phyloP scores from a whole-genome alignment of 495 filamentous ascomycete genomes.

The Neurospora sp. region DNA sequence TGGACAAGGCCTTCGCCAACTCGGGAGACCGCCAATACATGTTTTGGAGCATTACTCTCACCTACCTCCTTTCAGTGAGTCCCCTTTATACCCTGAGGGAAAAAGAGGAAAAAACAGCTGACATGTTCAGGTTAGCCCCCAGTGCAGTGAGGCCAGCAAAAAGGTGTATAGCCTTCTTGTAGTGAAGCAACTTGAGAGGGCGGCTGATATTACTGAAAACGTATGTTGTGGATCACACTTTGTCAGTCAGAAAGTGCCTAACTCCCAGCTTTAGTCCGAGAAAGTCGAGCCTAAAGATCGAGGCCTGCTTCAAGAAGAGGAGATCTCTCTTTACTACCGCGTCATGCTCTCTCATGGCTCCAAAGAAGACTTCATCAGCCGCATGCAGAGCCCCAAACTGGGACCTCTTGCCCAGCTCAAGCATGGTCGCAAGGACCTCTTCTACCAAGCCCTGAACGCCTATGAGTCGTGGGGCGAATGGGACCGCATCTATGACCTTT shows the following conservation, averaged over 20 bases:
- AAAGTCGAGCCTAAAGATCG: constrained; percentile 17
- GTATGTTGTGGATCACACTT: constrained; percentile 10
- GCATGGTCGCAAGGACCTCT: constrained; percentile 22
- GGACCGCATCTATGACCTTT: constrained; percentile 24
- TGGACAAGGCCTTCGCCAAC: constrained; percentile 31
- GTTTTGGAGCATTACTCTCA: constrained; percentile 35
- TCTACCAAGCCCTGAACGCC: constrained; percentile 17
- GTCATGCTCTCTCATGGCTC: constrained; percentile 19
- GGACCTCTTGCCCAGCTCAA: constrained; percentile 21
- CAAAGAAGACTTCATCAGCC: constrained; percentile 19
- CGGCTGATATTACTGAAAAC: constrained; percentile 29
- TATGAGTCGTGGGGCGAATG: constrained; percentile 23
- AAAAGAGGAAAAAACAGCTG: constrained; percentile 1
- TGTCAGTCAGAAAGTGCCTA: not conserved
- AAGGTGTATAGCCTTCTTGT: constrained; percentile 33
- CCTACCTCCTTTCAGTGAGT: constrained; percentile 35
- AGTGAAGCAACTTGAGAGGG: constrained; percentile 31
- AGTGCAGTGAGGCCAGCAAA: constrained; percentile 24
- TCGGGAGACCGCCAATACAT: constrained; percentile 27
- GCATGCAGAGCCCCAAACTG: constrained; percentile 17
- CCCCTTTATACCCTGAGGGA: not conserved
- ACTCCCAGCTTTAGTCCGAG: constrained; percentile 8
- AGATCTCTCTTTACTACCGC: constrained; percentile 23
- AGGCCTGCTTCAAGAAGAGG: constrained; percentile 24
- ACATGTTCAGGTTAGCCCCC: constrained; percentile 24